Base-by-base conservation (phyloP, 164 flowering plant species). In the Sedum album region DNA sequence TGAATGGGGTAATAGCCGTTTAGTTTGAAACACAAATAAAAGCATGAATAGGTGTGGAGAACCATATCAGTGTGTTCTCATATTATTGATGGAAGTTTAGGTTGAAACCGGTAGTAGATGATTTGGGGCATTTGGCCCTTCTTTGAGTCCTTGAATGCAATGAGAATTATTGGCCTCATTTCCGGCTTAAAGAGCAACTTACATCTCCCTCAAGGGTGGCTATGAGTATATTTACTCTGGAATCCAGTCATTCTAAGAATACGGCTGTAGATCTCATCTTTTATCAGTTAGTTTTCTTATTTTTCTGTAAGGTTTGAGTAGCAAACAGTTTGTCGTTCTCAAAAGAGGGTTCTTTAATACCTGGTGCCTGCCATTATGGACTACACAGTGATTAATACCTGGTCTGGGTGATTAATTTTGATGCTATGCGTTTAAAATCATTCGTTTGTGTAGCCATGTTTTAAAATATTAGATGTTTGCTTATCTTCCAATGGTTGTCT, bases 401-500 rank as follows among this genome's bases (percentile, higher is more conserved):
- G 57, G 21, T 21, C 57, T 51, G 26, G 2, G 31, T 57, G 4
- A 57, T 9, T 57, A 57, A 2, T 9, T 7, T 28, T 26, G 18
- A 57, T 57, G 31, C 2, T 25, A 4, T 57, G 31, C 61, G 26
- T 57, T 31, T 28, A 26, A 31, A 26, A 57, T 11, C 14, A 23
- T 36, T 20, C 33, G 20, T 26, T 66, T 66, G 31, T 66, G 70
- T 36, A 68, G 61, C 61, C 31, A 28, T 57, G 57, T n/a, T 51
- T 51, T 51, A 2, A 3, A 17, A 17, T 2, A 57, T 1, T 31
- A 11, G 31, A 11, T 6, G 6, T 26, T 28, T 28, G 17, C 20
- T 31, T 21, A 65, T 36, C 51, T 69, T 30, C 14, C 2, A 2
- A 57, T 57, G 62, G 61, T 71, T 10, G 41, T 18, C 39, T 65